These are phyloP conservation scores for Blechomonas ayalai DNA, from an alignment of 208 protist genomes.

Conservation along the genomic window DNA sequence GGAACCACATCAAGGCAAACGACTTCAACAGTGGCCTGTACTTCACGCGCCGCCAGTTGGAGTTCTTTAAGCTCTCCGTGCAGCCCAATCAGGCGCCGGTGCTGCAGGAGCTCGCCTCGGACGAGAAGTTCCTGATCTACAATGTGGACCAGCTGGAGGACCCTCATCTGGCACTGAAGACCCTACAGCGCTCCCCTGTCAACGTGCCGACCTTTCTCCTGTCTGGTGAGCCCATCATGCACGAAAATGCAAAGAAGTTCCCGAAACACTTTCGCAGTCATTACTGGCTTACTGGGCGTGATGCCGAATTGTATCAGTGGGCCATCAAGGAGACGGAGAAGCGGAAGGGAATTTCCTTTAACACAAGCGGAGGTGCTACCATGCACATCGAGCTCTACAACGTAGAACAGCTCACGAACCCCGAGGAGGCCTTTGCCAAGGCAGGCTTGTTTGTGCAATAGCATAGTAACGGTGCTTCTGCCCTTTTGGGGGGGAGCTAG, in stretches of 20 bases:
- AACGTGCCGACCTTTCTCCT: constrained; percentile 78
- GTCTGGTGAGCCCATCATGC: constrained; percentile 70
- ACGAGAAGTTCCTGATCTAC: constrained; percentile 76
- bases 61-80: constrained; percentile 75
- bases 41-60: constrained; percentile 78
- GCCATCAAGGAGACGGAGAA: constrained; percentile 75
- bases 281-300: constrained; percentile 82
- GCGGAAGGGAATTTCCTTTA: constrained; percentile 63
- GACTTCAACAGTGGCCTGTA: constrained; percentile 85
- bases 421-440: constrained; percentile 81
- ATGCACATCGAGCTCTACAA: constrained; percentile 82
- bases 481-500: no score
- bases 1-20: constrained; percentile 75
- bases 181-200: constrained; percentile 67
- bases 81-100: constrained; percentile 57
- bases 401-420: constrained; percentile 84
- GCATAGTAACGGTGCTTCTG: constrained; percentile 1
- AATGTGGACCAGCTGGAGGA: constrained; percentile 87
- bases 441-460: constrained; percentile 78
- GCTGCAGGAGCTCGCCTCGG: constrained; percentile 51
- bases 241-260: constrained; percentile 65
- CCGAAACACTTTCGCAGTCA: constrained; percentile 72
- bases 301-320: constrained; percentile 86
- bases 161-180: constrained; percentile 73
- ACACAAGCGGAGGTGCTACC: constrained; percentile 28